These are phyloP conservation scores for Garcileccinum viscosum DNA, from an alignment of 1,284 basidiomycete genomes.

Conservation along the genomic window DNA sequence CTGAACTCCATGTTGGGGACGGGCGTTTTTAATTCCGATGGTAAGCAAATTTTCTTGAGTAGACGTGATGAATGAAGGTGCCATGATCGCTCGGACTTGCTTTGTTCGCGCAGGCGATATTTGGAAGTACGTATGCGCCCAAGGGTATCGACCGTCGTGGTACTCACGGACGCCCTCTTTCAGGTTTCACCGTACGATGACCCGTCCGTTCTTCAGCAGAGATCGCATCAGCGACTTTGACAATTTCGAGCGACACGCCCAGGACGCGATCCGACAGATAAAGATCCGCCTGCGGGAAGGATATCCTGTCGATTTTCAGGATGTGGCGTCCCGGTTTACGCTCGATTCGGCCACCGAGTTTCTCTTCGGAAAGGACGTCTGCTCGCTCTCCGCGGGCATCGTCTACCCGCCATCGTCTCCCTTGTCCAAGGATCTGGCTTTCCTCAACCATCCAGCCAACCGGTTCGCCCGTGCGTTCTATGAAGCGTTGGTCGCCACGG, in stretches of 20 bases:
- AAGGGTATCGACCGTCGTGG: no score
- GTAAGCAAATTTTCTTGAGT: constrained; percentile 19
- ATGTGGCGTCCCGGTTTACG: constrained; percentile 54
- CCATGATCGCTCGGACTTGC: neutral
- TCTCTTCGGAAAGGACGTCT: constrained; percentile 54
- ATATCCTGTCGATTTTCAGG: constrained; percentile 49
- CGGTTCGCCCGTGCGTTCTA: constrained; percentile 35
- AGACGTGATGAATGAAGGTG: neutral
- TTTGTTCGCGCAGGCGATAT: constrained; percentile 46
- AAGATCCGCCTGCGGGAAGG: constrained; percentile 40
- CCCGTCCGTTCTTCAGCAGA: constrained; percentile 57
- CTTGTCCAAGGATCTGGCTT: constrained; percentile 17
- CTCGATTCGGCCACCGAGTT: constrained; percentile 63
- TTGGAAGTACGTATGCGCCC: constrained; percentile 51
- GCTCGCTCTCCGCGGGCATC: constrained; percentile 46
- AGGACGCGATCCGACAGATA: constrained; percentile 40
- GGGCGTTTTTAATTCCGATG: constrained; percentile 57
- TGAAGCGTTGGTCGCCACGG: constrained; percentile 20
- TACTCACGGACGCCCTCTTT: neutral
- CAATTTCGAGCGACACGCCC: constrained; percentile 49
- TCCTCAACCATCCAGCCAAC: constrained; percentile 30
- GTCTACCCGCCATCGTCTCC: constrained; percentile 46
- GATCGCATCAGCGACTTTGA: constrained; percentile 56
- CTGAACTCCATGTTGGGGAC: constrained; percentile 44
- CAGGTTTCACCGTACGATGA: constrained; percentile 49